Evolutionary conservation across 495 filamentous ascomycete genomes (phyloP).

Genomic region (Trichoderma orchidacearum): DNA sequence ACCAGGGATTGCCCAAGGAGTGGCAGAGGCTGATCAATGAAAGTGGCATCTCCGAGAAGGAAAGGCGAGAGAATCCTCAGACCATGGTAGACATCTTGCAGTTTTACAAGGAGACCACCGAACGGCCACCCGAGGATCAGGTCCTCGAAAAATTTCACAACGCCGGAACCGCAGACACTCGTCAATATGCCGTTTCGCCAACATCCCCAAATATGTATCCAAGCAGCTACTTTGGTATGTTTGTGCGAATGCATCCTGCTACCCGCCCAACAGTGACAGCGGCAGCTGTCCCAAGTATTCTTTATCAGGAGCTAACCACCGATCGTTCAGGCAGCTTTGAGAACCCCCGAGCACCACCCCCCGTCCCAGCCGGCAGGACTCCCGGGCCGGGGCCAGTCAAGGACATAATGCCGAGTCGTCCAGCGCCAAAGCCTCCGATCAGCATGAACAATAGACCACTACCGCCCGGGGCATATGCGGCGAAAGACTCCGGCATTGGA

Average conservation of each 20-base stretch:
- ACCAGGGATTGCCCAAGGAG: constrained; percentile 84
- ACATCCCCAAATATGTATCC: constrained; percentile 32
- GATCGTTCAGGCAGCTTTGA: constrained; percentile 92
- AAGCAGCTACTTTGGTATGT: constrained; percentile 40
- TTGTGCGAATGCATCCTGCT: too few relatives aligned
- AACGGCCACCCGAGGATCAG: constrained; percentile 65
- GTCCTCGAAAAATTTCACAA: constrained; percentile 94
- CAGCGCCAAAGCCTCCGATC: constrained; percentile 53
- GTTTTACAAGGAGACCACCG: constrained; percentile 89
- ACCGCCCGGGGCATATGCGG: constrained; percentile 31
- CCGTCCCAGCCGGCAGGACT: constrained; percentile 50
- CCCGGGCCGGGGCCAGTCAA: constrained; percentile 29
- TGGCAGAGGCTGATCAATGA: constrained; percentile 94
- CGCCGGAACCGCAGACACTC: constrained; percentile 48
- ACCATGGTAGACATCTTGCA: constrained; percentile 88
- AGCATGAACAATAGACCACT: constrained; percentile 28
- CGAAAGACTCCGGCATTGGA: constrained; percentile 40
- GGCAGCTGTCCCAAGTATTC: too few relatives aligned
- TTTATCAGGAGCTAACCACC: too few relatives aligned
- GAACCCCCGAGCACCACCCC: constrained; percentile 86
- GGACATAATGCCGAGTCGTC: constrained; percentile 44
- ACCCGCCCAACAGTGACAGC: too few relatives aligned
- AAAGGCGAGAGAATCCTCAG: constrained; percentile 90
- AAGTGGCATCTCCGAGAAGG: constrained; percentile 90
- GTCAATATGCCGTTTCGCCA: constrained; percentile 27